Evolutionary conservation across 2,329 filamentous ascomycete genomes (phyloP), one percentile per base, ranked within the genome.

Genomic region (Cladosporium sp.): DNA sequence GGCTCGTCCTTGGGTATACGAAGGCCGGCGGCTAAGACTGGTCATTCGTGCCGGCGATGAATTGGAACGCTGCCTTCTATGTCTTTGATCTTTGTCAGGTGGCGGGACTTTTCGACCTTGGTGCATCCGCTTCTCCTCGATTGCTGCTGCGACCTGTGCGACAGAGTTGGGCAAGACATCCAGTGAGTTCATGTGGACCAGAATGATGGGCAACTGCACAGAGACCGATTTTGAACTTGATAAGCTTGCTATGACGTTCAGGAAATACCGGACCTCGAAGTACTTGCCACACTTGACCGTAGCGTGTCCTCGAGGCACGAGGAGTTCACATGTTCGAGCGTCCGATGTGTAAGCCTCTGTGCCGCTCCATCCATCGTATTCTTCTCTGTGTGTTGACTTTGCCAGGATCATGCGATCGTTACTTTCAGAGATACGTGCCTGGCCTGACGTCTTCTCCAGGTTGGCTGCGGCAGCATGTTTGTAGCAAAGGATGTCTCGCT

Each of bases 181-280:
- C 52, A 86, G 77, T 0, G 84, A 85, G 67, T 85, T 86, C 79
- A 85, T 85, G 69, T 85, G 84, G 46, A 86, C 83, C 61, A 86
- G 78, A 3, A 84, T 83, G 63, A 86, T 82, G 5, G 84, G 84
- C 52, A 86, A 72, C 67, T 86, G 84, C 7, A 86, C 80, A 10
- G 80, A 80, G 23, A 85, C 78, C n/a, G 81, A 71, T 71, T 82
- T 85, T 65, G 79, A 80, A 68, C 80, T 80, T 16, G 79, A 75
- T 28, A 79, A 77, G 53, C 78, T 76, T n/a, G 81, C 78, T 23
- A 81, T 76, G 21, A 85, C 76, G 65, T 84, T 85, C 26, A 86
- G 74, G 65, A 86, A 85, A 70, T 83, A 85, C 23, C 83, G 79
- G 18, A 86, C 82, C 74, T 85, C 84, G 65, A 86, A 85, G 70